A percentile compares a stretch with the other conserved stretches of the same genome.
Conservation (phyloP, 148 eudicot genomes). For the Rhododendron molle region DNA sequence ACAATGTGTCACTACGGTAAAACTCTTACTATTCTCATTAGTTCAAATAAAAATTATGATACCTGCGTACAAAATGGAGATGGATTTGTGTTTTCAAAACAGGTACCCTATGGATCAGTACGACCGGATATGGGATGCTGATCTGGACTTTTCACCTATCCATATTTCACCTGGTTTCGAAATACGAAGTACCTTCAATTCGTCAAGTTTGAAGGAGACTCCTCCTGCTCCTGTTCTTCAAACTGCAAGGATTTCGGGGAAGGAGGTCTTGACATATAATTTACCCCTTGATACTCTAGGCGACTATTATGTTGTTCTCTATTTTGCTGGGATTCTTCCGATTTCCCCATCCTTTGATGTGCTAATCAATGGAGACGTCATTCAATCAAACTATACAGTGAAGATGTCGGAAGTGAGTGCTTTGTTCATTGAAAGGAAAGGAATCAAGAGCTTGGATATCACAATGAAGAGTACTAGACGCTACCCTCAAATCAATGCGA, state of each 20-base stretch:
- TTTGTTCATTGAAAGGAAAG: constrained; percentile 30
- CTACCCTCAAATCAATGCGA: constrained; percentile 60
- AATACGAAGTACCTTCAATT: constrained; percentile 22
- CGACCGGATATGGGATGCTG: constrained; percentile 81
- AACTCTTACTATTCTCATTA: neutral
- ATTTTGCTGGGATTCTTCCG: constrained; percentile 70
- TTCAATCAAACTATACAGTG: constrained; percentile 52
- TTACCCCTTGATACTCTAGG: constrained; percentile 46
- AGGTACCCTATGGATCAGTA: constrained; percentile 74
- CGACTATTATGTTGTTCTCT: constrained; percentile 60
- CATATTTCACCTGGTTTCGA: constrained; percentile 45
- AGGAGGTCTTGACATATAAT: constrained; percentile 39
- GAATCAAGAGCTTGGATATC: constrained; percentile 45
- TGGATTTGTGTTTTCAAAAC: neutral
- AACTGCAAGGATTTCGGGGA: constrained; percentile 58
- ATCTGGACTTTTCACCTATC: constrained; percentile 50
- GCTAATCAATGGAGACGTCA: constrained; percentile 46
- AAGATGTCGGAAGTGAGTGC: constrained; percentile 31
- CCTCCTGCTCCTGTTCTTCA: constrained; percentile 60
- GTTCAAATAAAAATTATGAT: neutral
- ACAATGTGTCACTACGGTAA: constrained; percentile 51
- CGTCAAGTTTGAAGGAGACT: constrained; percentile 33
- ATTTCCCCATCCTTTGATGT: constrained; percentile 53
- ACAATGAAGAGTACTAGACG: constrained; percentile 43
- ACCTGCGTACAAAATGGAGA: neutral